Evolutionary conservation across 2,329 filamentous ascomycete genomes (phyloP).

Genomic region (Claviceps fusiformis): DNA sequence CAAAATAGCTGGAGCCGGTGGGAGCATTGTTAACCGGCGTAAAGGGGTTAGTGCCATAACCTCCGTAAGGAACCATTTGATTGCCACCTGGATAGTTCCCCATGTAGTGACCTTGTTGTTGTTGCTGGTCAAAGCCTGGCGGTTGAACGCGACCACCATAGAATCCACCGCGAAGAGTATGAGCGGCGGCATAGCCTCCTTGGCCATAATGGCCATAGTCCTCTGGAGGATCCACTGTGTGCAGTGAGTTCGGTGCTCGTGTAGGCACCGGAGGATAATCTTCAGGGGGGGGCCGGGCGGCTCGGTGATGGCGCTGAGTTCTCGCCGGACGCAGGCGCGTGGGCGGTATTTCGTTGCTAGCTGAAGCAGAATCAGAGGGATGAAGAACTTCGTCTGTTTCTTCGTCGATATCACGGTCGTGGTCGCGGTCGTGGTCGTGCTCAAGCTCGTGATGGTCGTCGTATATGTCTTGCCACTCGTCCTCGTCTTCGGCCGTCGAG

Average conservation of each 20-base stretch:
- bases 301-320: constrained; percentile 19
- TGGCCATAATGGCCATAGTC: constrained; percentile 34
- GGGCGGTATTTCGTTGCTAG: constrained; percentile 20
- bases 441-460: constrained; percentile 7
- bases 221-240: constrained; percentile 51
- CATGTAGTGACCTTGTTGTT: constrained; percentile 32
- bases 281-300: constrained; percentile 23
- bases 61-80: constrained; percentile 35
- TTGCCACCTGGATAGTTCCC: constrained; percentile 22
- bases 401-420: constrained; percentile 10
- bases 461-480: constrained; percentile 24
- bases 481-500: constrained; percentile 22
- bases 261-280: constrained; percentile 21
- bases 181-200: constrained; percentile 8
- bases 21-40: constrained; percentile 24
- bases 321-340: constrained; percentile 8
- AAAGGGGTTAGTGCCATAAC: constrained; percentile 29
- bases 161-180: constrained; percentile 16
- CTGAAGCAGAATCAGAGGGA: constrained; percentile 46
- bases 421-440: constrained; percentile 18
- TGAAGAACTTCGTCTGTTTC: constrained; percentile 33
- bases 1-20: constrained; percentile 28
- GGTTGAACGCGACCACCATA: constrained; percentile 15
- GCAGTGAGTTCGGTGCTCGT: constrained; percentile 33
- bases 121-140: constrained; percentile 29